These are phyloP conservation scores for Puccinellia tenuiflora DNA, from an alignment of 176 grass and related monocot genomes.

Conservation along the genomic window DNA sequence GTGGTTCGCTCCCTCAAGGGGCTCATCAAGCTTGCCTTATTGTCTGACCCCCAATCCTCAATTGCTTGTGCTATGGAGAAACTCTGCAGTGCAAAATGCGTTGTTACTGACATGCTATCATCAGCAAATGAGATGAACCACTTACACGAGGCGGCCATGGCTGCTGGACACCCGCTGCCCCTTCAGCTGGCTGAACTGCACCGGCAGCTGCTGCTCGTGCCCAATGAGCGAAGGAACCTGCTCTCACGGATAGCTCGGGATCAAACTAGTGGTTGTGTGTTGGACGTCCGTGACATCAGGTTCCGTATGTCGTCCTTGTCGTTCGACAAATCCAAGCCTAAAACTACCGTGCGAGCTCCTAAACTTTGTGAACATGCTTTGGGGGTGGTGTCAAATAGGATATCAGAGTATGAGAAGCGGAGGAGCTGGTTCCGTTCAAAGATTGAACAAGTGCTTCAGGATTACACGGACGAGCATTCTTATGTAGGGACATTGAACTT, in stretches of 20 bases:
- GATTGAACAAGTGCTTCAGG: too few relatives aligned
- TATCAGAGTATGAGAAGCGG: too few relatives aligned
- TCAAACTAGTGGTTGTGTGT: neutral
- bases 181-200: neutral
- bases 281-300: neutral
- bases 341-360: too few relatives aligned
- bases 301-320: too few relatives aligned
- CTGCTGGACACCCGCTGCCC: neutral
- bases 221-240: neutral
- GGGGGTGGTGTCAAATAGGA: too few relatives aligned
- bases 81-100: neutral
- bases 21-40: neutral
- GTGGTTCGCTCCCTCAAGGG: neutral
- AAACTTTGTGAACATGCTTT: too few relatives aligned
- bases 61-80: neutral
- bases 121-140: neutral
- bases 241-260: neutral
- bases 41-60: neutral
- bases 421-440: too few relatives aligned
- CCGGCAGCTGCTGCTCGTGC: neutral
- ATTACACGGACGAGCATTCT: too few relatives aligned
- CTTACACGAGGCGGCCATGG: neutral
- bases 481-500: too few relatives aligned
- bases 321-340: too few relatives aligned
- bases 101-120: neutral